Evolutionary conservation across 1,284 basidiomycete genomes (phyloP).

Genomic region (Trichosporon ovoides): DNA sequence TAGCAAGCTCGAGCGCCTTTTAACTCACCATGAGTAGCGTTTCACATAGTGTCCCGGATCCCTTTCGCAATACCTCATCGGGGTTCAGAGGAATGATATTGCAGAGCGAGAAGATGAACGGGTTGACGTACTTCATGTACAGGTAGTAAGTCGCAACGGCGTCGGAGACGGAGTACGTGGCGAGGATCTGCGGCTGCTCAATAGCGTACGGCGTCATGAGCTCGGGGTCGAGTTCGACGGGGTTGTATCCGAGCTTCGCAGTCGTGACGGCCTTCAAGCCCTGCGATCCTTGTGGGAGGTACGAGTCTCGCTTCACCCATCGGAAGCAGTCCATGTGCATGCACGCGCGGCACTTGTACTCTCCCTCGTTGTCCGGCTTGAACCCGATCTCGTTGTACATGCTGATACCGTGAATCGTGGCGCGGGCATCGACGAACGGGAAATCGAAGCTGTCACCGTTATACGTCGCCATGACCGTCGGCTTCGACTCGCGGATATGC

Average conservation of each 20-base stretch:
- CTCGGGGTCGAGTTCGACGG: conserved; percentile 96
- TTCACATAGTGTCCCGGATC: conserved; percentile 93
- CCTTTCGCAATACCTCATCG: conserved; percentile 94
- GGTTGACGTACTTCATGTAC: conserved; percentile 99
- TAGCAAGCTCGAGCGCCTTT: conserved; percentile 5
- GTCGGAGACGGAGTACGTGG: conserved; percentile 98
- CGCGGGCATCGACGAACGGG: conserved; percentile 87
- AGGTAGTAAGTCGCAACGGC: conserved; percentile 99
- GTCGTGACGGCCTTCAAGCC: conserved; percentile 98
- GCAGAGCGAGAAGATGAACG: conserved; percentile 98
- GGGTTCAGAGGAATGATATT: conserved; percentile 98
- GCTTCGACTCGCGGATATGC: conserved; percentile 86
- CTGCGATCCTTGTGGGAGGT: conserved; percentile 96
- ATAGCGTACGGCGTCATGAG: conserved; percentile 99
- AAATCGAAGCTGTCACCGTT: conserved; percentile 99
- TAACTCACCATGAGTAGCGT: conserved; percentile 87
- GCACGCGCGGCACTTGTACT: conserved; percentile 87
- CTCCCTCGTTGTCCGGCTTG: conserved; percentile 82
- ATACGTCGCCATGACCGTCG: conserved; percentile 96
- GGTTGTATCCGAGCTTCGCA: conserved; percentile 93
- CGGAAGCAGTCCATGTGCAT: conserved; percentile 99
- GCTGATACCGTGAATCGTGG: conserved; percentile 85
- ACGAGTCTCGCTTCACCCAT: conserved; percentile 99
- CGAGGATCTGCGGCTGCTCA: conserved; percentile 90
- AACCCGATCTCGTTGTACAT: conserved; percentile 97